Base-by-base conservation (phyloP, 495 filamentous ascomycete genomes). In the Penicillium tannophilum region DNA sequence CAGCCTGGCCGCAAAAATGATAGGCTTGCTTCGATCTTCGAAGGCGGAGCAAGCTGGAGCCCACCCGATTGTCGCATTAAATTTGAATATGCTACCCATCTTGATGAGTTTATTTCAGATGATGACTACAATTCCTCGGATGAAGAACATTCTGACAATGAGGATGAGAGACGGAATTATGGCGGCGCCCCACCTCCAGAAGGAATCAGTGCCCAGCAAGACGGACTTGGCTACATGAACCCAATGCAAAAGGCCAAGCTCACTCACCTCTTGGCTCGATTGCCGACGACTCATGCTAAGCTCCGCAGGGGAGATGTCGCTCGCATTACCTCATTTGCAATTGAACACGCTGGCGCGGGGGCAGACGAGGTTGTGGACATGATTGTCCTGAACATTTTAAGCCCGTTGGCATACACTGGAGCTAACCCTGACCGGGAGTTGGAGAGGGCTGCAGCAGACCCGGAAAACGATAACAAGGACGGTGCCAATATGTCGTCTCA, bases 361-460 rank as follows among this genome's bases (percentile, higher is more conserved):
- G 90, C 90, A 8, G 90, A 95, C 55, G 94, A 98, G 77, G 86
- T 97, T 39, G 93, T 95, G 20, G 83, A 92, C 31, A 87, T 95
- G 76, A 87, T 98, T 30, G 83, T 94, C 1, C 79, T 85, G 0
- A 98, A 98, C 62, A 82, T 96, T 44, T 77, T 88, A 57, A 81
- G 78, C 46, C 92, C 92, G 0, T 84, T 92, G 30, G 76, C 76
- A 14, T 86, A 79, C 63, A 85, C 79, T 10, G 73, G 72, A 16
- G 86, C 89, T 3, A 89, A 90, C 52, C 80, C 82, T 10, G 72
- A 84, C 42, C 71, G 69, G 23, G 73, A 82, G 43, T 67, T 68
- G 30, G 81, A 79, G 59, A 74, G 71, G 6, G 59, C 41, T 31
- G 51, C 57, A 11, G 59, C 62, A 20, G 62, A 52, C 7, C 55